Conservation (phyloP, 306 rosid species). For the Cyclanthera cordifolia region DNA sequence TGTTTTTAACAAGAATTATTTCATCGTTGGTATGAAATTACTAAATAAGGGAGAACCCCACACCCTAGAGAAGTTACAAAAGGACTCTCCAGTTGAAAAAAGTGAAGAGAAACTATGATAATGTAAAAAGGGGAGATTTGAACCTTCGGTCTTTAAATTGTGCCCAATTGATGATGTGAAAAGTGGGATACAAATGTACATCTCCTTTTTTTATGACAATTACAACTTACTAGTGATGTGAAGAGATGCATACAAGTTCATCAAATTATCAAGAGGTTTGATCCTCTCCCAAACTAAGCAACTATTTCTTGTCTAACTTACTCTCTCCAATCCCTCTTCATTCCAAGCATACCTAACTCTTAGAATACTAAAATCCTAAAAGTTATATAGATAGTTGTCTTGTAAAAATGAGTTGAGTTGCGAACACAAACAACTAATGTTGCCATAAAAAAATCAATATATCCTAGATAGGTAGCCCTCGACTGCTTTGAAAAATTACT, state of each 20-base stretch:
- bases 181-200: neutral
- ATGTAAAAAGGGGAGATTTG: neutral
- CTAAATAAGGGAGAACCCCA: neutral
- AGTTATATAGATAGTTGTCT: neutral
- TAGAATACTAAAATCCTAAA: neutral
- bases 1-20: too few relatives aligned
- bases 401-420: neutral
- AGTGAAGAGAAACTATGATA: neutral
- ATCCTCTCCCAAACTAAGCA: neutral
- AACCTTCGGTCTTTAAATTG: neutral
- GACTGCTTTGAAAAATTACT: neutral
- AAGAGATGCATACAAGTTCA: too few relatives aligned
- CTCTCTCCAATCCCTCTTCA: neutral
- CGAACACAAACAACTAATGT: neutral
- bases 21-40: neutral
- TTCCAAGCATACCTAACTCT: neutral
- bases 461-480: neutral
- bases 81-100: neutral
- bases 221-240: neutral
- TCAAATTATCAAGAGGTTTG: neutral
- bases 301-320: neutral
- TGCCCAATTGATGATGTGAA: neutral
- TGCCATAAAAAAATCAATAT: neutral
- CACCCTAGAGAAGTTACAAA: neutral
- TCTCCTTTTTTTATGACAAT: neutral